phyloP scores from a whole-genome alignment of 2,329 filamentous ascomycete genomes.

The Arachnopeziza araneosa region DNA sequence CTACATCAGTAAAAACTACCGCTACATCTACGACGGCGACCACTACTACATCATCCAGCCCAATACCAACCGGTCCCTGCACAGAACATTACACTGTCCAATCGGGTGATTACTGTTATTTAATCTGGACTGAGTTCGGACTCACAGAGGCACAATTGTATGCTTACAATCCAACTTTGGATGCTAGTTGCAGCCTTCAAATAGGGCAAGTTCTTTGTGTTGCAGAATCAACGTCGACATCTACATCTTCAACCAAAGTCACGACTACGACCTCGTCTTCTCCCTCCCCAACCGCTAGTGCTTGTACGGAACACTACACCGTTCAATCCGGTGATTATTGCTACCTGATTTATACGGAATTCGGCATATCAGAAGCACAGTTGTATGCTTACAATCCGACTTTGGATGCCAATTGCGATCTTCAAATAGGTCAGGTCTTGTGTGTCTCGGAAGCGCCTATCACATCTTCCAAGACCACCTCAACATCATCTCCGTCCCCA shows the following conservation, averaged over 20 bases:
- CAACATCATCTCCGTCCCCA: not conserved
- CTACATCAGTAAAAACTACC: not conserved
- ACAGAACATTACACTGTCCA: not conserved
- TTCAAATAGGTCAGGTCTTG: not conserved
- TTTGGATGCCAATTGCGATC: not conserved
- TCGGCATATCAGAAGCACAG: constrained; percentile 1
- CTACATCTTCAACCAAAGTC: not conserved
- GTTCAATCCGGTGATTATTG: constrained; percentile 1
- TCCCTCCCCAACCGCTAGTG: not conserved
- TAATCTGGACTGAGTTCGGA: constrained; percentile 1
- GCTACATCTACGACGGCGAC: not conserved
- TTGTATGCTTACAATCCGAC: not conserved
- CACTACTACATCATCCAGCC: not conserved
- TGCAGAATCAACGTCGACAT: not conserved
- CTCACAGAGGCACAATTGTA: constrained; percentile 1
- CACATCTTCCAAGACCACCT: not conserved
- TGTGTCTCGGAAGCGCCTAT: not conserved
- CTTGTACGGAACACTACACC: not conserved
- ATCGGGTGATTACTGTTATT: constrained; percentile 1
- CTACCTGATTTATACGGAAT: constrained; percentile 1
- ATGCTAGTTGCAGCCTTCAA: not conserved
- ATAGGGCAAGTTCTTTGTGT: constrained; percentile 1
- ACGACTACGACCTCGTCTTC: not conserved
- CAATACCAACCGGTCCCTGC: not conserved
- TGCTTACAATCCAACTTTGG: constrained; percentile 1